A percentile compares a stretch with the other conserved stretches of the same genome.
Evolutionary conservation across 108 stramenopile genomes (phyloP).

Genomic region (Skeletonema marinoi): DNA sequence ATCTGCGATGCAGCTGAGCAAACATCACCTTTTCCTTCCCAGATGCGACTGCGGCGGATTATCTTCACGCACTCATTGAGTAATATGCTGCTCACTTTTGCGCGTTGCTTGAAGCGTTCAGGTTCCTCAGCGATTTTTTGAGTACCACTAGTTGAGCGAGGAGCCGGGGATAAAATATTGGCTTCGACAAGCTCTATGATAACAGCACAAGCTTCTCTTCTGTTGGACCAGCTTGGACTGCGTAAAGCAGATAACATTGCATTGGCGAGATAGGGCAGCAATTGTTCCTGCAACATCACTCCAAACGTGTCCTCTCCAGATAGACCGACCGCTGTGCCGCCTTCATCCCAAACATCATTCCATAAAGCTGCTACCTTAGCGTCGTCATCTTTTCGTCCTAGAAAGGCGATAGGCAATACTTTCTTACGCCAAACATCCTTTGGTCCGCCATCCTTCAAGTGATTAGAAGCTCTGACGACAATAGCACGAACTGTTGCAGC

Average conservation of each 20-base stretch:
- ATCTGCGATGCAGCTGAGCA: slow-evolving; percentile 44
- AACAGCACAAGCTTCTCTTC: slow-evolving; percentile 60
- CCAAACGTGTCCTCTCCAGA: slow-evolving; percentile 51
- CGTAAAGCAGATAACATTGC: slow-evolving; percentile 55
- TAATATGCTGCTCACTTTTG: slow-evolving; percentile 45
- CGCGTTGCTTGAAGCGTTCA: slow-evolving; percentile 49
- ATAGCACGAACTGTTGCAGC: slow-evolving; percentile 77
- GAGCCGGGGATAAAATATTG: slow-evolving; percentile 65
- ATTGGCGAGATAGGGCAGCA: slow-evolving; percentile 56
- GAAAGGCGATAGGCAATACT: slow-evolving; percentile 74
- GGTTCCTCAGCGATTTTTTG: not conserved
- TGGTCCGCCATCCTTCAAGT: slow-evolving; percentile 76
- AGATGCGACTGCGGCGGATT: slow-evolving; percentile 61
- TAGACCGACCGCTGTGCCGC: slow-evolving; percentile 51
- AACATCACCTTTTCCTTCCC: slow-evolving; percentile 75
- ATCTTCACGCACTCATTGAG: slow-evolving; percentile 53
- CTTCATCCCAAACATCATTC: slow-evolving; percentile 91
- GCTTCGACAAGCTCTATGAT: slow-evolving; percentile 58
- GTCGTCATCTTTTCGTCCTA: slow-evolving; percentile 79
- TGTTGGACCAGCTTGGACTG: slow-evolving; percentile 71
- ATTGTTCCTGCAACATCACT: slow-evolving; percentile 61
- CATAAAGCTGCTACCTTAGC: slow-evolving; percentile 60
- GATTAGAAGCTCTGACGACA: slow-evolving; percentile 71
- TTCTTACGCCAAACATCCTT: slow-evolving; percentile 70
- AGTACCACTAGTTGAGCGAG: slow-evolving; percentile 23